Base-by-base conservation (phyloP, 2,329 filamentous ascomycete species). In the Monilinia fructicola region DNA sequence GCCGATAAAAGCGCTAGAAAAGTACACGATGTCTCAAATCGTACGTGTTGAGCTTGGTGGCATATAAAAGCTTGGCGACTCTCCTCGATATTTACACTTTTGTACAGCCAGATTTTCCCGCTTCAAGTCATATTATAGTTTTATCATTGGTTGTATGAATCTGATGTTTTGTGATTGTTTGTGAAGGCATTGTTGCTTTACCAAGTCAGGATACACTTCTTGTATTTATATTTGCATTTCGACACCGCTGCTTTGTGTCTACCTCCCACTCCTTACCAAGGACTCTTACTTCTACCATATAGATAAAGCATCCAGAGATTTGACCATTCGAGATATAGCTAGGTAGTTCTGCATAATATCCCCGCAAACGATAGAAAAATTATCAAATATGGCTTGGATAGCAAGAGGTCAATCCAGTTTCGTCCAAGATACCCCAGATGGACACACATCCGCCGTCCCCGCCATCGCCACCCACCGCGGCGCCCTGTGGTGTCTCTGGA, bases 401-500 rank as follows among this genome's bases (percentile, higher is more conserved):
- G 68, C 77, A n/a, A 74, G 76, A 44, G 77, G 76, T 28, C 58
- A 68, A 40, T 72, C 74, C 10, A 75, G 76, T 26, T 72, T 73
- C 48, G 67, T 77, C 52, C 73, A 73, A 42, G 66, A 64, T 14
- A 59, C 71, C 21, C 69, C 72, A 54, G 54, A 73, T 35, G 74
- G 76, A 46, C 75, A 73, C 67, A 76, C 76, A n/a, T 69, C 72
- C 11, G 71, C 74, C 1, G 74, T 74, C 26, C 77, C 77, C 23
- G 75, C 77, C n/a, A n/a, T 78, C 31, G 73, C 74, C 5, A 71
- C 76, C 0, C 75, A 78, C 64, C 74, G 76, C 31, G 77, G 77
- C n/a, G 73, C 74, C 9, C 74, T 78, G 1, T 78, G 76, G 77
- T 76, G 75, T 69, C 64, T 77, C 11, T 78, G 77, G 77, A 69